These are phyloP conservation scores for Yarrowia galli DNA, from an alignment of 1,139 yeast species.

Conservation along the genomic window DNA sequence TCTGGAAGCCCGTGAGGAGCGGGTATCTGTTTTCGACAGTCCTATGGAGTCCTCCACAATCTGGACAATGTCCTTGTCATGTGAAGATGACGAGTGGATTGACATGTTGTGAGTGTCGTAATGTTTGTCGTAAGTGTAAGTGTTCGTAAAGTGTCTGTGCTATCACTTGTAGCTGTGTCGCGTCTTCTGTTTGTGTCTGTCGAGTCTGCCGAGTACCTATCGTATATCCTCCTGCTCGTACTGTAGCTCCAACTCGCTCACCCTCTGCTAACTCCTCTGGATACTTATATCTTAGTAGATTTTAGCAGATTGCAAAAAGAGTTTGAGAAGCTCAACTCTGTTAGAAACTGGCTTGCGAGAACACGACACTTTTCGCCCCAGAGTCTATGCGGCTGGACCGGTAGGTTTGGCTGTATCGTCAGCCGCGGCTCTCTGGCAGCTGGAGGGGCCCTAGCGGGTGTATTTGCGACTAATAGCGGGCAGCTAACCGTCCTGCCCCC, in stretches of 20 bases:
- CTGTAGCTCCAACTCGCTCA: neutral
- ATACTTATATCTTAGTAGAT: conserved; percentile 23
- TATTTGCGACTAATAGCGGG: too few species aligned
- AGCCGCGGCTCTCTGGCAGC: too few species aligned
- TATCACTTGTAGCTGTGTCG: neutral
- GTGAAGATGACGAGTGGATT: conserved; percentile 25
- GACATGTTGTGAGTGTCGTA: neutral
- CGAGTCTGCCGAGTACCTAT: too few species aligned
- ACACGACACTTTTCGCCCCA: conserved; percentile 4
- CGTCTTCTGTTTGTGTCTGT: too few species aligned
- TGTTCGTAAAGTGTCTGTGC: neutral
- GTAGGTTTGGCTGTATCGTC: too few species aligned
- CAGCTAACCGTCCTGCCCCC: neutral
- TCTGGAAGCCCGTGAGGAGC: neutral
- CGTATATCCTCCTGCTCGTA: neutral
- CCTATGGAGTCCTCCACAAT: conserved; percentile 31
- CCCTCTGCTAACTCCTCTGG: neutral
- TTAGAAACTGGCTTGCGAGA: conserved; percentile 21
- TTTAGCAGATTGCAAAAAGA: conserved; percentile 27
- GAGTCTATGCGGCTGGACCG: conserved; percentile 14
- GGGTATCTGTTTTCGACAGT: conserved; percentile 28
- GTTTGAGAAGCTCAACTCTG: conserved; percentile 11
- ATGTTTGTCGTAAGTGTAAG: too few species aligned
- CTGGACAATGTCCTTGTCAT: conserved; percentile 33
- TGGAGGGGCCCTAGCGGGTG: too few species aligned